Base-by-base conservation (phyloP, 2,329 filamentous ascomycete species). In the Tolypocladium album region DNA sequence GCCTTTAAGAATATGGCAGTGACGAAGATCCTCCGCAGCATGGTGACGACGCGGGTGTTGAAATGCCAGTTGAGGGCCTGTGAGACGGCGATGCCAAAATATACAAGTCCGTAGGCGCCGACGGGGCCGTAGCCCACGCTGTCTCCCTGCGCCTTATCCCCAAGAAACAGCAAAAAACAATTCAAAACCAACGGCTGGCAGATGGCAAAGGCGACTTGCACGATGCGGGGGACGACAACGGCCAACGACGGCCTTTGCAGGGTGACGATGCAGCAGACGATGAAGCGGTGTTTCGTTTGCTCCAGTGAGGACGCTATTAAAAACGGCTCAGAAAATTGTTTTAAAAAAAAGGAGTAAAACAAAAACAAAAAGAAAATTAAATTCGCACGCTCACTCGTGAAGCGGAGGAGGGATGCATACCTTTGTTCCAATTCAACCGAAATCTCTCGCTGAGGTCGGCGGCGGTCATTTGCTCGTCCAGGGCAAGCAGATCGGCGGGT, bases 141-240 rank as follows among this genome's bases (percentile, higher is more conserved):
- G n/a, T 45, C 43, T 13, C 9, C 11, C 43, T 45, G n/a, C 43
- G 73, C 67, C 6, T 69, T 65, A 57, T 69, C 64, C 55, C 68
- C 64, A 50, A 73, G 67, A 53, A 72, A 73, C 8, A 64, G 42
- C 34, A 75, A 68, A 36, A 75, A 68, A 11, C 68, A 66, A 42
- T 68, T 69, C 58, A 75, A 64, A n/a, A 74, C 60, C 38, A 75
- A 66, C 7, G 74, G 72, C 59, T 76, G 74, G 59, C 69, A 72
- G 36, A 75, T 68, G 36, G 70, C 73, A 62, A 76, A 74, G 36
- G 64, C 69, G 24, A 75, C 61, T 27, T 73, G 67, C 9, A 63
- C 66, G 22, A 74, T 60, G 13, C 71, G 67, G 24, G 73, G 73
- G 7, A 68, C 55, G 27, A 74, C 61, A 31, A 71, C 68, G 6